Conservation (phyloP, 768 basidiomycete genomes). For the Fomitopsis pulvina region DNA sequence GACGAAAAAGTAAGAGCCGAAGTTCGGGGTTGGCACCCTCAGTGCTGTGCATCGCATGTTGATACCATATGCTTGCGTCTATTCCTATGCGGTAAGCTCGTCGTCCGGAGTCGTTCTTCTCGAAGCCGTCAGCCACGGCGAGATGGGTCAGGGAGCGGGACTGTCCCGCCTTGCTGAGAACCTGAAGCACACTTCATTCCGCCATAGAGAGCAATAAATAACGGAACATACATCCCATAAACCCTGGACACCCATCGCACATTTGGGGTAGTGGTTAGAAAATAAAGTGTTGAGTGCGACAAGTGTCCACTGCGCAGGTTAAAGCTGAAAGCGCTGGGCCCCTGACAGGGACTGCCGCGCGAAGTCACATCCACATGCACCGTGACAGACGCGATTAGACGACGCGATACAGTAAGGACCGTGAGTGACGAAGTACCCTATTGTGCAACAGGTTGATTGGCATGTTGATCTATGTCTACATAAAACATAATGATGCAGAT, state of each 20-base stretch:
- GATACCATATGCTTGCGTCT: slow-evolving; percentile 31
- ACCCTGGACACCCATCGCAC: slow-evolving; percentile 19
- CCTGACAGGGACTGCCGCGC: no score
- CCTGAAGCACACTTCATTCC: slow-evolving; percentile 16
- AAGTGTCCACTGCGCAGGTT: no score
- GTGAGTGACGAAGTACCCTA: no score
- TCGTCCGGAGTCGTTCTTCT: slow-evolving; percentile 27
- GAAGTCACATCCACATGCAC: no score
- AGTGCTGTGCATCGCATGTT: slow-evolving; percentile 20
- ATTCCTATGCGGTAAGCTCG: slow-evolving; percentile 36
- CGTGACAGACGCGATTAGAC: no score
- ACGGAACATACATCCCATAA: slow-evolving; percentile 19
- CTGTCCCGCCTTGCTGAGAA: slow-evolving; percentile 32
- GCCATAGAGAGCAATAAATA: not conserved
- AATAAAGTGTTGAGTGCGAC: not conserved
- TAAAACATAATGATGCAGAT: no score
- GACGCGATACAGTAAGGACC: no score
- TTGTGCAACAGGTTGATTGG: no score
- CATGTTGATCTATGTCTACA: no score
- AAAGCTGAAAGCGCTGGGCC: no score
- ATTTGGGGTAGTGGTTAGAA: not conserved
- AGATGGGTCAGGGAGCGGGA: slow-evolving; percentile 32
- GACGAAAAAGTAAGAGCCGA: slow-evolving; percentile 37
- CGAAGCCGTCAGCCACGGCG: slow-evolving; percentile 33
- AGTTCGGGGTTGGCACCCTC: slow-evolving; percentile 37